These are phyloP conservation scores for Suillus subaureus DNA, from an alignment of 768 basidiomycete species.

Conservation along the genomic window DNA sequence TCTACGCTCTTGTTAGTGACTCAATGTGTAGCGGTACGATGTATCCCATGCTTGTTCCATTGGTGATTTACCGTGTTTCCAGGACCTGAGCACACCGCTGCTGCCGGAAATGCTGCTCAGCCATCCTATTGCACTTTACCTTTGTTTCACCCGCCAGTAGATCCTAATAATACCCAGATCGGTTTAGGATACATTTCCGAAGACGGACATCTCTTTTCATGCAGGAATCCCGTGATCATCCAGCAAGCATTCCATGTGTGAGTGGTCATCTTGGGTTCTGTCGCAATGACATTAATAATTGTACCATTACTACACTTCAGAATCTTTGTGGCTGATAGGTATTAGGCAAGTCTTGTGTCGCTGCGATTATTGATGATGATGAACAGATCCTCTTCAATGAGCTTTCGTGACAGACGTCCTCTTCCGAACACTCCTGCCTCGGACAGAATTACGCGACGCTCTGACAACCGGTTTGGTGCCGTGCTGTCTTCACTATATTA, in stretches of 20 bases:
- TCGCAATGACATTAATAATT: neutral
- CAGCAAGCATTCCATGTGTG: slow-evolving; percentile 64
- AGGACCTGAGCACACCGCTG: slow-evolving; percentile 54
- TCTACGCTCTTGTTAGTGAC: slow-evolving; percentile 37
- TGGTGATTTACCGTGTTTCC: neutral
- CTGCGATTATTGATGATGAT: slow-evolving; percentile 8
- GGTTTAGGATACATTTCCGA: slow-evolving; percentile 50
- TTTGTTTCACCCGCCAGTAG: slow-evolving; percentile 48
- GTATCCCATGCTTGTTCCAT: neutral
- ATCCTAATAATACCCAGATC: slow-evolving; percentile 26
- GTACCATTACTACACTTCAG: slow-evolving; percentile 24
- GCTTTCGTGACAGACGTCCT: slow-evolving; percentile 40
- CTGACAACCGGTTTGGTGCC: slow-evolving; percentile 57
- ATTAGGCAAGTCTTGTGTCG: neutral
- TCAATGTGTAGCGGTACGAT: slow-evolving; percentile 50
- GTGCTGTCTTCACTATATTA: slow-evolving; percentile 56
- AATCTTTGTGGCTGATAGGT: slow-evolving; percentile 60
- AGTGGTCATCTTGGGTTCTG: slow-evolving; percentile 23
- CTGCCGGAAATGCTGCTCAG: slow-evolving; percentile 39
- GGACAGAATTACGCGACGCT: slow-evolving; percentile 35
- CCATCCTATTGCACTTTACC: slow-evolving; percentile 59
- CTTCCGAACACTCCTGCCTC: slow-evolving; percentile 45
- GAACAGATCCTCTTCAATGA: slow-evolving; percentile 56
- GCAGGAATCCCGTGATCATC: slow-evolving; percentile 53
- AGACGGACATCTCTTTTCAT: slow-evolving; percentile 59